phyloP scores from a whole-genome alignment of 495 filamentous ascomycete species.

The Annulohypoxylon moriforme region DNA sequence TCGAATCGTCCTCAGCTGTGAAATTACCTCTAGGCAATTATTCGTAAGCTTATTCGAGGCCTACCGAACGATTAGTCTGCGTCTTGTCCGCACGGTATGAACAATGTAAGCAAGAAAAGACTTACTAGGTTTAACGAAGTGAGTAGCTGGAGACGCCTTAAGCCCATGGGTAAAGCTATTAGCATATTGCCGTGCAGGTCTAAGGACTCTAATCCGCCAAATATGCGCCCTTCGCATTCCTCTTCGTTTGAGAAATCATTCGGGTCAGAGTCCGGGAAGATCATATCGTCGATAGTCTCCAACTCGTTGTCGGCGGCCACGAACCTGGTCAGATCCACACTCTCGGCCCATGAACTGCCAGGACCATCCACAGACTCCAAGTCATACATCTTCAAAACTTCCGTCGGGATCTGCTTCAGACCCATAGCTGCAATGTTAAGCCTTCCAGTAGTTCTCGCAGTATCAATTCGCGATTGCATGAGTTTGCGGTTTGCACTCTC shows the following conservation, averaged over 20 bases:
- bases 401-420: conserved; percentile 80
- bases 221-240: conserved; percentile 75
- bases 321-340: conserved; percentile 89
- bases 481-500: conserved; percentile 70
- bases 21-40: conserved; percentile 75
- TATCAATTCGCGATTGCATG: conserved; percentile 77
- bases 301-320: conserved; percentile 94
- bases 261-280: conserved; percentile 80
- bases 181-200: conserved; percentile 90
- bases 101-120: conserved; percentile 4
- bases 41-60: conserved; percentile 83
- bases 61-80: conserved; percentile 52
- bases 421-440: conserved; percentile 92
- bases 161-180: conserved; percentile 74
- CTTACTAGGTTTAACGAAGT: conserved; percentile 83
- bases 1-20: conserved; percentile 73
- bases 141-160: conserved; percentile 76
- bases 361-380: conserved; percentile 65
- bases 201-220: conserved; percentile 82
- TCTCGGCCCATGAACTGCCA: conserved; percentile 85
- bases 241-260: conserved; percentile 67
- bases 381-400: conserved; percentile 93
- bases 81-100: neutral
- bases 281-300: conserved; percentile 71
- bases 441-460: conserved; percentile 81